phyloP scores from a whole-genome alignment of 768 basidiomycete genomes.

The Phlebiopsis flavidoalba region DNA sequence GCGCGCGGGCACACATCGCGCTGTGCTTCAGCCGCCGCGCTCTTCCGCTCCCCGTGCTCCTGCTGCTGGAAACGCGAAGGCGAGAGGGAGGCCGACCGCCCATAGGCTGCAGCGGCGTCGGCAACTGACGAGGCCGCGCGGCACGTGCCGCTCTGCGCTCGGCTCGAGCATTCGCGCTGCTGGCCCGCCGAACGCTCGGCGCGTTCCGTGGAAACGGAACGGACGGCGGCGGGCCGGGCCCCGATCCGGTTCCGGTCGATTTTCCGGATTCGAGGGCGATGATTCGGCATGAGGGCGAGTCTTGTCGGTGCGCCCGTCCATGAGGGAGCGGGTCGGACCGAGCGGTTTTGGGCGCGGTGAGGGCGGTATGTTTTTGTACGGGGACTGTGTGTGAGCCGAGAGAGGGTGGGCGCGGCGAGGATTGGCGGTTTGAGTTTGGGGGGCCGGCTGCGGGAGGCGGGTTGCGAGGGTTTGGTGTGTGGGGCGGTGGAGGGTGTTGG shows the following conservation, averaged over 20 bases:
- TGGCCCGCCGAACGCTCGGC: background rate
- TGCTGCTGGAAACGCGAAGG: background rate
- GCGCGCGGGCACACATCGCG: constrained; percentile 1
- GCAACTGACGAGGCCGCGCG: constrained; percentile 76
- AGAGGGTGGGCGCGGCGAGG: background rate
- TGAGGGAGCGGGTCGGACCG: constrained; percentile 9
- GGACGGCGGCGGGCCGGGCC: too few relatives aligned
- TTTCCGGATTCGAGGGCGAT: too few relatives aligned
- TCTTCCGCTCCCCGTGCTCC: background rate
- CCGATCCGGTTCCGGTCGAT: too few relatives aligned
- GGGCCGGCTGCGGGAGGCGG: background rate
- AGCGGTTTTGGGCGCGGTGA: background rate
- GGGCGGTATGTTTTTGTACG: background rate
- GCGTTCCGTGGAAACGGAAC: too few relatives aligned
- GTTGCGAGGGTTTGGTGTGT: background rate
- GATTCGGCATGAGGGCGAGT: too few relatives aligned
- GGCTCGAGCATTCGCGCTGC: constrained; percentile 6
- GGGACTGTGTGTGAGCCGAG: constrained; percentile 4
- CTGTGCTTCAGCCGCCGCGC: constrained; percentile 1
- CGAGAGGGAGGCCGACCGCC: constrained; percentile 3
- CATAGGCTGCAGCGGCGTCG: constrained; percentile 50
- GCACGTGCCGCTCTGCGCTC: constrained; percentile 37
- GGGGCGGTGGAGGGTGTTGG: too few relatives aligned
- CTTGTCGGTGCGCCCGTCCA: too few relatives aligned
- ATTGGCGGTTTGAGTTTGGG: background rate